Percentiles rank a stretch among this genome's conserved stretches.
phyloP scores from a whole-genome alignment of 73 alveolate species.

The Paramecium tetraurelia region DNA sequence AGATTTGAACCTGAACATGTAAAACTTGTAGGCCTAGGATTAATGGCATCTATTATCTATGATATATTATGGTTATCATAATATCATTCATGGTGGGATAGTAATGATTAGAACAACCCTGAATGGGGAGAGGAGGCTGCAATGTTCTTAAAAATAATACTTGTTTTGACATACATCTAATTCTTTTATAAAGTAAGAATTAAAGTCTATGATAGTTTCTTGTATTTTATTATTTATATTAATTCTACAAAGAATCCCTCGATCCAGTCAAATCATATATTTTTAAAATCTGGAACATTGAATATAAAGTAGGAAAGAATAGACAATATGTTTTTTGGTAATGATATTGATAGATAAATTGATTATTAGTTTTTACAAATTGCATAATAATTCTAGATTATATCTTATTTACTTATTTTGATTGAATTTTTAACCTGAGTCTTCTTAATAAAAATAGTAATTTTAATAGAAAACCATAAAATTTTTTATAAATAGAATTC shows the following conservation, averaged over 20 bases:
- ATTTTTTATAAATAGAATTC: no score
- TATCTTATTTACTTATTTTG: not conserved
- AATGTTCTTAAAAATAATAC: not conserved
- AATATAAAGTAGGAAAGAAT: slow-evolving; percentile 25
- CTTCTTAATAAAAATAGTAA: not conserved
- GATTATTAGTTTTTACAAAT: not conserved
- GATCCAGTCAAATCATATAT: slow-evolving; percentile 25
- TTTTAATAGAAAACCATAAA: no score
- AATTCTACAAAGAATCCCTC: slow-evolving; percentile 11
- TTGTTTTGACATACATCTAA: slow-evolving; percentile 11
- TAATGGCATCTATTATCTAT: not conserved
- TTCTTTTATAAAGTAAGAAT: slow-evolving; percentile 14
- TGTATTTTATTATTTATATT: slow-evolving; percentile 31
- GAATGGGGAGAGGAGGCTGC: slow-evolving; percentile 37
- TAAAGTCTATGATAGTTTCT: slow-evolving; percentile 1
- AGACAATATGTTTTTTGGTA: not conserved
- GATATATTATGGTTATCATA: slow-evolving; percentile 26
- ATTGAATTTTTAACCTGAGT: no score
- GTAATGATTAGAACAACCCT: slow-evolving; percentile 21
- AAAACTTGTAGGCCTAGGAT: slow-evolving; percentile 18
- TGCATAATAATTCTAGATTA: not conserved
- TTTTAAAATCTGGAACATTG: slow-evolving; percentile 7
- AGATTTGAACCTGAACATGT: slow-evolving; percentile 38
- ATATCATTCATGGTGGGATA: slow-evolving; percentile 52
- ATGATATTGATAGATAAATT: not conserved